Conservation (phyloP, 2,329 filamentous ascomycete genomes). For the Hymenoscyphus albidus region DNA sequence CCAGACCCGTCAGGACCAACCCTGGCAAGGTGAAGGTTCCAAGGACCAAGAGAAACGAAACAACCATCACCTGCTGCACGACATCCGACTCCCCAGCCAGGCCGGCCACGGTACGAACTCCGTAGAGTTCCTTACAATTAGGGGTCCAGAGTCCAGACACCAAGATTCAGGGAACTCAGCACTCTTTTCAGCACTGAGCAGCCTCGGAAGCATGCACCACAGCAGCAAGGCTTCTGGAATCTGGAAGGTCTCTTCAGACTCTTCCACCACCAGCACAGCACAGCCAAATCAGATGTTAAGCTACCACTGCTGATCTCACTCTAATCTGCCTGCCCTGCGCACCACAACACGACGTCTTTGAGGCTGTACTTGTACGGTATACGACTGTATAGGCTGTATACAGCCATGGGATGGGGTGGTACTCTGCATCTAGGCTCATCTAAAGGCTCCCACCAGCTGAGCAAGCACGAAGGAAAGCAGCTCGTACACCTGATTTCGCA, state of each 20-base stretch:
- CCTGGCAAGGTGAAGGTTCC: neutral
- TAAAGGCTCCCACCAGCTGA: neutral
- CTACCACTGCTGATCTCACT: neutral
- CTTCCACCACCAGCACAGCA: neutral
- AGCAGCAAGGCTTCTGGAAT: neutral
- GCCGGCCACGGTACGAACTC: too few species aligned
- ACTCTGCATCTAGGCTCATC: neutral
- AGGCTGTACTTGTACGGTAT: neutral
- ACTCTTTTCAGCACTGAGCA: neutral
- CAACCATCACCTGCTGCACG: neutral
- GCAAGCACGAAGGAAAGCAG: neutral
- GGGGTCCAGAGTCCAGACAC: neutral
- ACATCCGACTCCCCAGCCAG: neutral
- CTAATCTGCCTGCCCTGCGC: neutral
- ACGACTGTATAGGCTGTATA: too few species aligned
- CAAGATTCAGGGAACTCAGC: neutral
- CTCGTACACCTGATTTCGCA: neutral
- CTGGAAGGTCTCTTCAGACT: neutral
- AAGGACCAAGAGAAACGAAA: neutral
- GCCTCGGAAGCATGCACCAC: neutral
- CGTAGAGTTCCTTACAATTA: too few species aligned
- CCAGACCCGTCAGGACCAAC: neutral
- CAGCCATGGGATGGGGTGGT: neutral
- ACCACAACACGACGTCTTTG: constrained; percentile 2
- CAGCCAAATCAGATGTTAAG: neutral